phyloP scores from a whole-genome alignment of 345 rosid species.

The Acer campestre region DNA sequence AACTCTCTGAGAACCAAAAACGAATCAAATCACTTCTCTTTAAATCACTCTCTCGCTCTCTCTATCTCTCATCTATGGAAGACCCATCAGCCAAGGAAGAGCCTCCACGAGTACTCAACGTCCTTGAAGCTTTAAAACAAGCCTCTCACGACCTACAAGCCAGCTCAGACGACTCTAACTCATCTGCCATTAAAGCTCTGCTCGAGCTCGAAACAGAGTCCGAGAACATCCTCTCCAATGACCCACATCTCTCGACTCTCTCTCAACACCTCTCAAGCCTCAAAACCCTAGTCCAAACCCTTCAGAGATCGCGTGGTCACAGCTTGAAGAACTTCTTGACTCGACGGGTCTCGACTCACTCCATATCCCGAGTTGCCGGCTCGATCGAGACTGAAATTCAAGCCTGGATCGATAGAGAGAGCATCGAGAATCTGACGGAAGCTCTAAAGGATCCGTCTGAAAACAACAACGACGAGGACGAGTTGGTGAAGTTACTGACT shows the following conservation, averaged over 20 bases:
- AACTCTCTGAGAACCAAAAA: not conserved
- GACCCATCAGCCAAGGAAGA: constrained; percentile 24
- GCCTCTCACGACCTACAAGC: constrained; percentile 63
- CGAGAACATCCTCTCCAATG: constrained; percentile 51
- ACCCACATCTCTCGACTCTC: constrained; percentile 53
- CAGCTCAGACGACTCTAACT: constrained; percentile 34
- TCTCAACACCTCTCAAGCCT: constrained; percentile 51
- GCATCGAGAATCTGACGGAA: constrained; percentile 41
- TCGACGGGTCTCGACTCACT: constrained; percentile 55
- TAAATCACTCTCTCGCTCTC: too few relatives aligned
- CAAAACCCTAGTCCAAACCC: constrained; percentile 42
- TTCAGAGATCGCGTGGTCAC: constrained; percentile 36
- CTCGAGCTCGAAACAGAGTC: constrained; percentile 67
- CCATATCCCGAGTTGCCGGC: constrained; percentile 67
- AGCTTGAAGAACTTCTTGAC: constrained; percentile 50
- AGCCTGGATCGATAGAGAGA: constrained; percentile 77
- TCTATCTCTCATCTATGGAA: constrained; percentile 24
- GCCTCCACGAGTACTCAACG: constrained; percentile 34
- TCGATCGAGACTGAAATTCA: constrained; percentile 68
- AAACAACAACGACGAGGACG: constrained; percentile 34
- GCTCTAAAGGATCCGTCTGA: constrained; percentile 29
- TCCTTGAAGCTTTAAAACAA: constrained; percentile 66
- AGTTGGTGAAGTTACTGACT: constrained; percentile 37
- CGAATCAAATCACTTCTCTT: not conserved
- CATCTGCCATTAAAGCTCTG: constrained; percentile 55